These are phyloP conservation scores for Pneumocystis sp. DNA, from an alignment of 1,139 yeast species.

Conservation along the genomic window DNA sequence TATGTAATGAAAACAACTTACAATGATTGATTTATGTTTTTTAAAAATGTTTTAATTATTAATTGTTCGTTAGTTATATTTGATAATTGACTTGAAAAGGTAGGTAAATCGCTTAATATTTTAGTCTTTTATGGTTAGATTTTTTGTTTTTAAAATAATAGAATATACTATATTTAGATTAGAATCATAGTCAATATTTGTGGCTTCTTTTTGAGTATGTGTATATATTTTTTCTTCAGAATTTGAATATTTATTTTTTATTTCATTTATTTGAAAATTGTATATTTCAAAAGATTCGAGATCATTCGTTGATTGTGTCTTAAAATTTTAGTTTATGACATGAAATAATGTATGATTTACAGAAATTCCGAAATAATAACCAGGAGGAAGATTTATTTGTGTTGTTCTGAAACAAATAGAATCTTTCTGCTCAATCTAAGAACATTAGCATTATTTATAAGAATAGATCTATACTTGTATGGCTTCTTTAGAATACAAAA, in stretches of 20 bases:
- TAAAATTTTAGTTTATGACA: not conserved
- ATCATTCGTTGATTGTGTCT: not conserved
- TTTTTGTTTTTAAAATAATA: not conserved
- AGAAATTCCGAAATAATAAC: conserved; percentile 24
- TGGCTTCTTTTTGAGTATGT: not conserved
- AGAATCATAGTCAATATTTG: not conserved
- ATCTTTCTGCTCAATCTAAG: conserved; percentile 25
- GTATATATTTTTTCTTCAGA: not conserved
- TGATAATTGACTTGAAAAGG: not conserved
- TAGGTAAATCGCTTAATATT: not conserved
- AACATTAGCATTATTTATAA: conserved; percentile 20
- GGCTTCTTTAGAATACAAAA: conserved; percentile 11
- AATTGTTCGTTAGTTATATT: not conserved
- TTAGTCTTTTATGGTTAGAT: not conserved
- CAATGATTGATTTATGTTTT: not conserved
- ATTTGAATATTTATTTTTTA: not conserved
- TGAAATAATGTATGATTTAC: conserved; percentile 15
- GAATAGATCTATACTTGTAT: not conserved
- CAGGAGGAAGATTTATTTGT: conserved; percentile 22
- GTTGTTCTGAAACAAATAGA: conserved; percentile 25
- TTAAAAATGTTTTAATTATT: not conserved
- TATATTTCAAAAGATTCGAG: not conserved
- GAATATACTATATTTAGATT: not conserved
- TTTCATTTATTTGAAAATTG: not conserved
- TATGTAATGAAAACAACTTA: not conserved